A percentile compares a stretch with the other conserved stretches of the same genome.
Evolutionary conservation across 2,329 filamentous ascomycete species (phyloP).

Genomic region (Calonectria henricotiae): DNA sequence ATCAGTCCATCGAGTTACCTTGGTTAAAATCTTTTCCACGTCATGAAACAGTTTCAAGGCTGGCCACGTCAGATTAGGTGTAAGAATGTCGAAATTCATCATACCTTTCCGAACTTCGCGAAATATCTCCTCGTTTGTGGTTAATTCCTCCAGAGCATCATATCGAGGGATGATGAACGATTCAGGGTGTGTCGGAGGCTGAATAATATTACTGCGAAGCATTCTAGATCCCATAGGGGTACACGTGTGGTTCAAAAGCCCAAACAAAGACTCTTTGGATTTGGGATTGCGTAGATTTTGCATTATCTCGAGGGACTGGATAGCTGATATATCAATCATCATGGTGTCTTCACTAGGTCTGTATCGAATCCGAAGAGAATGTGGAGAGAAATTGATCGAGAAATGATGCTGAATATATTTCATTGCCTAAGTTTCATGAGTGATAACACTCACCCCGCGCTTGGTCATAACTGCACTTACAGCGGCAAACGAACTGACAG

Average conservation of each 20-base stretch:
- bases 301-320: slow-evolving; percentile 89
- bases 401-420: slow-evolving; percentile 85
- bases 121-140: slow-evolving; percentile 89
- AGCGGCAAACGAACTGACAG: slow-evolving; percentile 87
- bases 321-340: slow-evolving; percentile 94
- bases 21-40: slow-evolving; percentile 84
- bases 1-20: slow-evolving; percentile 64
- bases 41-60: slow-evolving; percentile 84
- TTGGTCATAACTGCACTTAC: slow-evolving; percentile 66
- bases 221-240: slow-evolving; percentile 93
- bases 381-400: slow-evolving; percentile 78
- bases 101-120: slow-evolving; percentile 79
- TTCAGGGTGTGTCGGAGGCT: slow-evolving; percentile 82
- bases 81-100: slow-evolving; percentile 29
- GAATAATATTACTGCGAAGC: slow-evolving; percentile 88
- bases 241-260: slow-evolving; percentile 85
- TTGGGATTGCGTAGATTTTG: slow-evolving; percentile 86
- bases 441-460: background rate
- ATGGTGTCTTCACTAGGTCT: slow-evolving; percentile 92
- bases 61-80: slow-evolving; percentile 49
- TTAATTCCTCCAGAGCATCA: slow-evolving; percentile 87
- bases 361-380: slow-evolving; percentile 89
- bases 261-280: slow-evolving; percentile 88
- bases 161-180: slow-evolving; percentile 81
- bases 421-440: slow-evolving; percentile 73